These are phyloP conservation scores for Volvox africanus DNA, from an alignment of 139 green algal genomes.

Conservation along the genomic window DNA sequence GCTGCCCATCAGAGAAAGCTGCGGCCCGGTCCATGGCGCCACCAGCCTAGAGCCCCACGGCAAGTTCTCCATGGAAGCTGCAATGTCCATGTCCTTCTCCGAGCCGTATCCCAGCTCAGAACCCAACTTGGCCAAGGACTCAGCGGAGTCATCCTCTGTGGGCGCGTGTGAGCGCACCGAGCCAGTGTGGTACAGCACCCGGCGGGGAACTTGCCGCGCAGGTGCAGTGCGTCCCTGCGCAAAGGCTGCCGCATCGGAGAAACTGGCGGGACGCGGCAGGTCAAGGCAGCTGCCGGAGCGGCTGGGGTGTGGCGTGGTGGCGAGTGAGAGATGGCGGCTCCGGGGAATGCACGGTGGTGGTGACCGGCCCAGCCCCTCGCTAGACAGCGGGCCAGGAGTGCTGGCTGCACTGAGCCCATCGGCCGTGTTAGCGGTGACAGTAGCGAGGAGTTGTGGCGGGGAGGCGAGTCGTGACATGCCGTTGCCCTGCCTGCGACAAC, in stretches of 20 bases:
- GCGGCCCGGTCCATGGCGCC: neutral
- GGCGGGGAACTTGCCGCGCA: neutral
- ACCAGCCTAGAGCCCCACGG: neutral
- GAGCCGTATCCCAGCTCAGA: neutral
- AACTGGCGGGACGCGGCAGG: neutral
- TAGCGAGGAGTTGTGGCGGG: neutral
- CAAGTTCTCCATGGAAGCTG: neutral
- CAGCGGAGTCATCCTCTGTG: constrained; percentile 21
- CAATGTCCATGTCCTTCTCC: neutral
- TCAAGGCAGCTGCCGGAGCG: neutral
- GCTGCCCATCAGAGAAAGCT: neutral
- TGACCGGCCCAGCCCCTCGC: neutral
- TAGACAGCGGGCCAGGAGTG: neutral
- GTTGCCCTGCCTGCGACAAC: neutral
- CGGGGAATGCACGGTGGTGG: no score
- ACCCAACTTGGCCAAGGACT: constrained; percentile 4
- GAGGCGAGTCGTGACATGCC: neutral
- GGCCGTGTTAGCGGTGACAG: neutral
- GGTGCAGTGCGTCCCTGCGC: neutral
- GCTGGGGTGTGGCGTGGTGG: no score
- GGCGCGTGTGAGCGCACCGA: constrained; percentile 25
- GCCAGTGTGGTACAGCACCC: constrained; percentile 13
- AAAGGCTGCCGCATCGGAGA: neutral
- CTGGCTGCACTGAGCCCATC: neutral
- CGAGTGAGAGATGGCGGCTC: no score